phyloP scores from a whole-genome alignment of 306 rosid species.

The Cucumis melo region DNA sequence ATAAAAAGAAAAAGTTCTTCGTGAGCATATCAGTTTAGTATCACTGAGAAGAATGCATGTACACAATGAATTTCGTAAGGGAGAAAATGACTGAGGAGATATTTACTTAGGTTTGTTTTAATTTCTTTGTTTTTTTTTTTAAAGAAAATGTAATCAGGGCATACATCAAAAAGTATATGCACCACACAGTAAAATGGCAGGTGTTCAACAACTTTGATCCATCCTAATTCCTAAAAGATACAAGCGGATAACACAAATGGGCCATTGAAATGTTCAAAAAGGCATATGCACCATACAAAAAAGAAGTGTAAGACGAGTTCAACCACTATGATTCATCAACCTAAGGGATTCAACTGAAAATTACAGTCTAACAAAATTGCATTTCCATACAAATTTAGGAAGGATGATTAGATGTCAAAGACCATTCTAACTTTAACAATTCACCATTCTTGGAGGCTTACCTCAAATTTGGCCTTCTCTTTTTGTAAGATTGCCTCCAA shows the following conservation, averaged over 20 bases:
- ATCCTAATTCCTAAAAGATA: not conserved
- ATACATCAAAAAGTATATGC: not conserved
- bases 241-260: not conserved
- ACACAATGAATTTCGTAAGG: not conserved
- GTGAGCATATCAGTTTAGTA: not conserved
- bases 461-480: constrained; percentile 89
- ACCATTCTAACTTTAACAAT: not conserved
- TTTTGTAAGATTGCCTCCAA: constrained; percentile 59
- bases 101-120: not conserved
- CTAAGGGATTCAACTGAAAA: not conserved
- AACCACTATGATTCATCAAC: not conserved
- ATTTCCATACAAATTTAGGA: not conserved
- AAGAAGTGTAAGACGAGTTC: not conserved
- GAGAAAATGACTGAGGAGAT: not conserved
- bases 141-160: not conserved
- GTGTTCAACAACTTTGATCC: not conserved
- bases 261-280: not conserved
- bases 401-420: not conserved
- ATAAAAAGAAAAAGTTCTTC: not conserved
- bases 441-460: constrained; percentile 12
- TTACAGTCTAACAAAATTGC: not conserved
- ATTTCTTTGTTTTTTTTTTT: not conserved
- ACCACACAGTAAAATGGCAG: not conserved
- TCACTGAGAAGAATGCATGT: not conserved
- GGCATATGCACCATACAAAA: not conserved